Percentiles rank a stretch among this genome's conserved stretches.
Evolutionary conservation across 2,329 filamentous ascomycete species (phyloP).

Genomic region (Colletotrichum eleusines): DNA sequence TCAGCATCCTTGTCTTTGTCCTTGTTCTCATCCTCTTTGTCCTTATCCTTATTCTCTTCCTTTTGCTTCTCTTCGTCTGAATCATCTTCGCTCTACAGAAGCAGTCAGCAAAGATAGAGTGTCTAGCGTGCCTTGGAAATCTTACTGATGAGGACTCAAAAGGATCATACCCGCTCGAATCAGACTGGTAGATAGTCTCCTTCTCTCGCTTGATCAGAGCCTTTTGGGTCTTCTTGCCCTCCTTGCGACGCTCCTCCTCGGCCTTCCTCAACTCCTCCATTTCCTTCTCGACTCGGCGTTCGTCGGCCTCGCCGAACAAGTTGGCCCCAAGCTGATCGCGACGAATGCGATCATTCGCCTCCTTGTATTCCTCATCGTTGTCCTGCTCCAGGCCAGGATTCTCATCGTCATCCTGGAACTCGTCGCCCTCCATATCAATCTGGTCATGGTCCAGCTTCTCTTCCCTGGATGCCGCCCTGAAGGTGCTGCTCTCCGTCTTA

Average conservation of each 20-base stretch:
- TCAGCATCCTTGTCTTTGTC: slow-evolving; percentile 72
- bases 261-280: slow-evolving; percentile 77
- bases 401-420: slow-evolving; percentile 92
- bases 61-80: slow-evolving; percentile 51
- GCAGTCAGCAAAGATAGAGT: slow-evolving; percentile 41
- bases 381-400: slow-evolving; percentile 80
- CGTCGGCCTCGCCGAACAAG: slow-evolving; percentile 78
- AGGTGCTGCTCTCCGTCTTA: slow-evolving; percentile 77
- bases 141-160: slow-evolving; percentile 53
- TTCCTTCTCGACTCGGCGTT: slow-evolving; percentile 80
- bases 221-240: slow-evolving; percentile 84
- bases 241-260: slow-evolving; percentile 75
- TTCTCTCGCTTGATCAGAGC: slow-evolving; percentile 87
- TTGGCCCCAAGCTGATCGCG: slow-evolving; percentile 89
- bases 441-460: slow-evolving; percentile 80
- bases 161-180: slow-evolving; percentile 62
- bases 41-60: slow-evolving; percentile 44
- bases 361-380: slow-evolving; percentile 83
- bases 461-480: slow-evolving; percentile 68
- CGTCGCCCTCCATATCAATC: slow-evolving; percentile 74
- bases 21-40: slow-evolving; percentile 62
- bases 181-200: slow-evolving; percentile 86
- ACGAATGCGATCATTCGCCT: slow-evolving; percentile 78
- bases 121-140: background rate
- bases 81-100: slow-evolving; percentile 63